These are phyloP conservation scores for Acarospora socialis DNA, from an alignment of 2,329 filamentous ascomycete species.

Conservation along the genomic window DNA sequence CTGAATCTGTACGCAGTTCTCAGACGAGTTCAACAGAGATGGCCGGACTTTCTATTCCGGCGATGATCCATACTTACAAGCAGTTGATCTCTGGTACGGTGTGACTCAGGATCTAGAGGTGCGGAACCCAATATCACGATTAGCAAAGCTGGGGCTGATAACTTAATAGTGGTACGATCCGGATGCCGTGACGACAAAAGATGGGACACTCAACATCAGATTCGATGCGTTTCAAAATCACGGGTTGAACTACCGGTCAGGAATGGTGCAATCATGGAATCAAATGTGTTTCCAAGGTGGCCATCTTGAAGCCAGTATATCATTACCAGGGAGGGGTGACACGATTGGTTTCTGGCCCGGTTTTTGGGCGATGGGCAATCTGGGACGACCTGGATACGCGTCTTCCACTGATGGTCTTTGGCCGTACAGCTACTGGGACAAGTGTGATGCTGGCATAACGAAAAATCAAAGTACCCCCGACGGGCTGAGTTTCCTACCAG, in stretches of 20 bases:
- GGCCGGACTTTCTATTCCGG: slow-evolving; percentile 57
- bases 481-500: slow-evolving; percentile 52
- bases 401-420: slow-evolving; percentile 59
- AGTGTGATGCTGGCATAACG: slow-evolving; percentile 57
- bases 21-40: slow-evolving; percentile 55
- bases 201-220: slow-evolving; percentile 48
- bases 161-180: slow-evolving; percentile 51
- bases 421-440: slow-evolving; percentile 58
- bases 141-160: slow-evolving; percentile 4
- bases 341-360: slow-evolving; percentile 60
- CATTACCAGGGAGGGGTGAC: slow-evolving; percentile 52
- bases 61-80: slow-evolving; percentile 56
- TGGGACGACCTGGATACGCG: slow-evolving; percentile 53
- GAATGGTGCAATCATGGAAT: slow-evolving; percentile 65
- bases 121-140: slow-evolving; percentile 11
- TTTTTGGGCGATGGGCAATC: slow-evolving; percentile 63
- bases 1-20: slow-evolving; percentile 35
- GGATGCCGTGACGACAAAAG: slow-evolving; percentile 47
- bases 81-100: slow-evolving; percentile 57
- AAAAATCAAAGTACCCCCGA: slow-evolving; percentile 55
- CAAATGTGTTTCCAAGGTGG: slow-evolving; percentile 60
- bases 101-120: slow-evolving; percentile 55
- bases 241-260: slow-evolving; percentile 51
- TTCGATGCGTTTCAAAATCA: slow-evolving; percentile 54
- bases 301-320: slow-evolving; percentile 54